These are phyloP conservation scores for Trichaptum fuscoviolaceum DNA, from an alignment of 768 basidiomycete genomes.

Conservation along the genomic window DNA sequence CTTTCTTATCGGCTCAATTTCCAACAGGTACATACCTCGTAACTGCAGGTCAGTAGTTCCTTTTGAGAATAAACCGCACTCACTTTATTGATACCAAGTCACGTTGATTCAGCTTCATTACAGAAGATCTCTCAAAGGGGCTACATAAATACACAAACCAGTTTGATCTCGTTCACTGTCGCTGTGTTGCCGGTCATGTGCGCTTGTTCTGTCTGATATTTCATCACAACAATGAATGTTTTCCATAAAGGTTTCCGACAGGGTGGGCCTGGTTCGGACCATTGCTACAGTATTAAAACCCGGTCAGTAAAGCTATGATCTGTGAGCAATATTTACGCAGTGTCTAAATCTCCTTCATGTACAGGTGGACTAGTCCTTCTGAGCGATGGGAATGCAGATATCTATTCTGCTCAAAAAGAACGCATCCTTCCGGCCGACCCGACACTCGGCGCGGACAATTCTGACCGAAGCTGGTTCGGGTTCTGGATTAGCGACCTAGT, in stretches of 20 bases:
- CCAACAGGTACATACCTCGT: background rate
- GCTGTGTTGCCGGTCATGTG: conserved; percentile 23
- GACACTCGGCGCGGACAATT: background rate
- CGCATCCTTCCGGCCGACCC: background rate
- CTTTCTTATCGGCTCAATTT: background rate
- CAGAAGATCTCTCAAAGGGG: conserved; percentile 18
- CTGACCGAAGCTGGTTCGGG: background rate
- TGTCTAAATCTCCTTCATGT: background rate
- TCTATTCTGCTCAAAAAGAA: conserved; percentile 16
- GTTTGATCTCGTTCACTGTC: conserved; percentile 24
- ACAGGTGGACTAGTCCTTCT: conserved; percentile 21
- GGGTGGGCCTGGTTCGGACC: background rate
- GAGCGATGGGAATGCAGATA: conserved; percentile 19
- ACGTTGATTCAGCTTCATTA: conserved; percentile 17
- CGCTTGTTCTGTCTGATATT: background rate
- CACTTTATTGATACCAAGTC: too few relatives aligned
- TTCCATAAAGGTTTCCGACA: background rate
- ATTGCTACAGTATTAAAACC: background rate
- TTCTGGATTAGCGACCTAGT: background rate
- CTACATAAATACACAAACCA: conserved; percentile 16
- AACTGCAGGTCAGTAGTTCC: background rate
- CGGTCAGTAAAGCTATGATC: background rate
- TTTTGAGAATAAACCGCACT: too few relatives aligned
- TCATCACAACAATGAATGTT: background rate
- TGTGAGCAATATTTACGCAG: background rate